These are phyloP conservation scores for Sporodiniella umbellata DNA, from an alignment of 371 early-diverging fungal species.

Conservation along the genomic window DNA sequence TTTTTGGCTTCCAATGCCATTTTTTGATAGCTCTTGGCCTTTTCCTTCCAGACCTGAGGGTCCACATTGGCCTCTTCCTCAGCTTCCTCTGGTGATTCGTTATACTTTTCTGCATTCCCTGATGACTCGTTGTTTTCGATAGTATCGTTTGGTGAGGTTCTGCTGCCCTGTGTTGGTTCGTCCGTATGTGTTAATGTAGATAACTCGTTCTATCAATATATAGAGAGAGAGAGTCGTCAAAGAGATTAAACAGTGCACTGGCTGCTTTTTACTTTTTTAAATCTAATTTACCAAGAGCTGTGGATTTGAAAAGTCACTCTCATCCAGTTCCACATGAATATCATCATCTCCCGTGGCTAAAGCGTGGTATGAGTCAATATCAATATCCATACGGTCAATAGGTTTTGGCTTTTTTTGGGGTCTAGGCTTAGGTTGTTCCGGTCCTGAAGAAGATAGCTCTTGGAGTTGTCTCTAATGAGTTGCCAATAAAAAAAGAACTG, in stretches of 20 bases:
- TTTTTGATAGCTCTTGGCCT: constrained; percentile 31
- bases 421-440: not conserved
- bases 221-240: not conserved
- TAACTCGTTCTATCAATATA: constrained; percentile 21
- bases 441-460: constrained; percentile 19
- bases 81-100: constrained; percentile 19
- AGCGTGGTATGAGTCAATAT: constrained; percentile 36
- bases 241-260: not conserved
- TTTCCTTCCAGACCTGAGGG: constrained; percentile 19
- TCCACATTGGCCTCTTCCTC: constrained; percentile 12
- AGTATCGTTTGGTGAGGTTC: no score
- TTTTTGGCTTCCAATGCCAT: constrained; percentile 39
- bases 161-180: not conserved
- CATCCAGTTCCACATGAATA: constrained; percentile 36
- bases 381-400: constrained; percentile 19
- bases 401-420: constrained; percentile 4
- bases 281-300: constrained; percentile 29
- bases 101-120: constrained; percentile 6
- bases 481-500: not conserved
- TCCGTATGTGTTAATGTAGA: constrained; percentile 11
- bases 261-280: not conserved
- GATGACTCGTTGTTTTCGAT: no score
- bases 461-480: constrained; percentile 37
- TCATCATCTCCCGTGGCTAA: constrained; percentile 37
- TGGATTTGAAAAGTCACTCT: constrained; percentile 40